These are phyloP conservation scores for Pseudogymnoascus sp. DNA, from an alignment of 2,329 filamentous ascomycete species.

Conservation along the genomic window DNA sequence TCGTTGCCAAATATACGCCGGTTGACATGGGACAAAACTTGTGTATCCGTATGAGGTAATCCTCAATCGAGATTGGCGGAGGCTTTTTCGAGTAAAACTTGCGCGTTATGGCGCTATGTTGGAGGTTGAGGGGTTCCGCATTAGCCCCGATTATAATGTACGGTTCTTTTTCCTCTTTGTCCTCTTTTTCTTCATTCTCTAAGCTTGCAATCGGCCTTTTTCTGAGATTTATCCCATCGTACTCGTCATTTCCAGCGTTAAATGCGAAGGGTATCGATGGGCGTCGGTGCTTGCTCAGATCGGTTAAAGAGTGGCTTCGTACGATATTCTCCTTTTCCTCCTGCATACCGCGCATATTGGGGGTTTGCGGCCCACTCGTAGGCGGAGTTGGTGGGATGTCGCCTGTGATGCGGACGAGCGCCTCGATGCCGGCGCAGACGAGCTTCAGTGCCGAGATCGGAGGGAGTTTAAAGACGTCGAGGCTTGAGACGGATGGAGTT, in stretches of 20 bases:
- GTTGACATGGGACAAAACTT: conserved; percentile 89
- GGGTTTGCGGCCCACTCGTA: conserved; percentile 51
- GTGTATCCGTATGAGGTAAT: conserved; percentile 82
- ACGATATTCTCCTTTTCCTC: conserved; percentile 53
- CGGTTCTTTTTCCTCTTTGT: conserved; percentile 29
- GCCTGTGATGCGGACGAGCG: conserved; percentile 62
- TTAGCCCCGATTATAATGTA: conserved; percentile 59
- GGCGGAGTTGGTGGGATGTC: conserved; percentile 77
- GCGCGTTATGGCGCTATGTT: conserved; percentile 77
- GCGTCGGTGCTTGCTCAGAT: conserved; percentile 23
- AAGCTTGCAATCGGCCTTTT: conserved; percentile 24
- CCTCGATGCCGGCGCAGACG: conserved; percentile 63
- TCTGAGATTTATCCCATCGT: conserved; percentile 48
- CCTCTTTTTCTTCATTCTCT: conserved; percentile 18
- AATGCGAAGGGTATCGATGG: conserved; percentile 18
- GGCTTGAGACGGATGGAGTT: conserved; percentile 29
- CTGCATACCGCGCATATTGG: conserved; percentile 55
- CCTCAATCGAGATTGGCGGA: conserved; percentile 71
- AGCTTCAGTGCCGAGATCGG: conserved; percentile 70
- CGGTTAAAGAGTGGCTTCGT: conserved; percentile 45
- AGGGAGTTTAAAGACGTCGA: conserved; percentile 65
- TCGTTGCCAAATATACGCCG: conserved; percentile 84
- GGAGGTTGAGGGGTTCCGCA: conserved; percentile 63
- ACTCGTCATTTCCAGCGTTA: conserved; percentile 27
- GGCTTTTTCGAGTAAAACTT: conserved; percentile 89